phyloP scores from a whole-genome alignment of 2,329 filamentous ascomycete genomes.

The Aureobasidium namibiae region DNA sequence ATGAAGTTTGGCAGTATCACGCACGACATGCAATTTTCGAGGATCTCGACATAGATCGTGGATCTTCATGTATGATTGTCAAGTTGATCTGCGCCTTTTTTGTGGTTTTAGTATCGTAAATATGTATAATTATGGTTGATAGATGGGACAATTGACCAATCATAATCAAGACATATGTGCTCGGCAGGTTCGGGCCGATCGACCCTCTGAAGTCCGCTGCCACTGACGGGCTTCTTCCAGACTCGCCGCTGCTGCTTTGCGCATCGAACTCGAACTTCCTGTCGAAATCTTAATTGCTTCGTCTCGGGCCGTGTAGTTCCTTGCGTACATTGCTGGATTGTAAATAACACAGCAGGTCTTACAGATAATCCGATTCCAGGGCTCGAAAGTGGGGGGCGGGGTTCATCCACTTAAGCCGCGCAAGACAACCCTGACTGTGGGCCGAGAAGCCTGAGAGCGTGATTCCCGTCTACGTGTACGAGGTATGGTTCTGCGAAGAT shows the following conservation, averaged over 20 bases:
- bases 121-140: not conserved
- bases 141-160: not conserved
- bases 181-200: not conserved
- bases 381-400: conserved; percentile 2
- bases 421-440: conserved; percentile 1
- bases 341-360: not conserved
- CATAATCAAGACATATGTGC: not conserved
- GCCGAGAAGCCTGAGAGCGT: not conserved
- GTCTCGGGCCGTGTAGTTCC: not conserved
- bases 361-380: not conserved
- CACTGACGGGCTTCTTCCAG: not conserved
- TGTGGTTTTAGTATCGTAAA: not conserved
- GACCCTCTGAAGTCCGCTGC: not conserved
- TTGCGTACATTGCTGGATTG: not conserved
- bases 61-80: not conserved
- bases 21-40: conserved; percentile 29
- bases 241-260: not conserved
- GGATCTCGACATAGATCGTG: conserved; percentile 1
- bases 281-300: not conserved
- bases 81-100: not conserved
- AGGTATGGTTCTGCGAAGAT: conserved; percentile 16
- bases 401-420: conserved; percentile 1
- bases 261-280: not conserved
- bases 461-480: not conserved
- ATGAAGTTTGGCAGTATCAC: conserved; percentile 35